Percentiles rank a stretch among this genome's conserved stretches.
These are phyloP conservation scores for Rhodotorula toruloides DNA, from an alignment of 768 basidiomycete species.

Conservation along the genomic window DNA sequence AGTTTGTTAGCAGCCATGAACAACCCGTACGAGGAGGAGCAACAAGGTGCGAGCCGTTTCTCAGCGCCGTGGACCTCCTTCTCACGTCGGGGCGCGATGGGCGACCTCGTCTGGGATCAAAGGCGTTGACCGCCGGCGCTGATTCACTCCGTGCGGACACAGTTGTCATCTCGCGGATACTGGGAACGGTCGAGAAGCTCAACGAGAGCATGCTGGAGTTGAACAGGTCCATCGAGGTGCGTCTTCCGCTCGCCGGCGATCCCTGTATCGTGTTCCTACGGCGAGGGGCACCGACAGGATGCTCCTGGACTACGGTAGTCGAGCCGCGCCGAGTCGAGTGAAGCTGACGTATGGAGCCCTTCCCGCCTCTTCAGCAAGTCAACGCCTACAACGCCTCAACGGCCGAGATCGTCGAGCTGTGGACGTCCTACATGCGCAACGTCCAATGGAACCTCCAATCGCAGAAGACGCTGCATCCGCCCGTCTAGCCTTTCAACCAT, in stretches of 20 bases:
- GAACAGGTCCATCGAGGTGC: constrained; percentile 34
- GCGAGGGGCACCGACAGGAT: no score
- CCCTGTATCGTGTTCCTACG: no score
- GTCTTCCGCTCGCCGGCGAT: not conserved
- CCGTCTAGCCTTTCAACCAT: constrained; percentile 2
- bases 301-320: no score
- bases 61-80: no score
- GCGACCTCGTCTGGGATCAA: no score
- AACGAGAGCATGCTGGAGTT: constrained; percentile 41
- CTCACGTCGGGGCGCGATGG: no score
- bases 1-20: no score
- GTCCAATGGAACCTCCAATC: constrained; percentile 37
- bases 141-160: no score
- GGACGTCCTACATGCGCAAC: constrained; percentile 39
- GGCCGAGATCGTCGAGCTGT: constrained; percentile 37
- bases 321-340: no score
- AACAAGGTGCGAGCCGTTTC: no score
- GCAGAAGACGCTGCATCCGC: constrained; percentile 19
- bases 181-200: constrained; percentile 40
- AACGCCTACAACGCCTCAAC: constrained; percentile 39
- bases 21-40: no score
- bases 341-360: not conserved
- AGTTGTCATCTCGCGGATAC: constrained; percentile 32
- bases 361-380: constrained; percentile 23
- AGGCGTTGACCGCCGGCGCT: no score